phyloP scores from a whole-genome alignment of 163 green algal species.

The Chlorella variabilis region DNA sequence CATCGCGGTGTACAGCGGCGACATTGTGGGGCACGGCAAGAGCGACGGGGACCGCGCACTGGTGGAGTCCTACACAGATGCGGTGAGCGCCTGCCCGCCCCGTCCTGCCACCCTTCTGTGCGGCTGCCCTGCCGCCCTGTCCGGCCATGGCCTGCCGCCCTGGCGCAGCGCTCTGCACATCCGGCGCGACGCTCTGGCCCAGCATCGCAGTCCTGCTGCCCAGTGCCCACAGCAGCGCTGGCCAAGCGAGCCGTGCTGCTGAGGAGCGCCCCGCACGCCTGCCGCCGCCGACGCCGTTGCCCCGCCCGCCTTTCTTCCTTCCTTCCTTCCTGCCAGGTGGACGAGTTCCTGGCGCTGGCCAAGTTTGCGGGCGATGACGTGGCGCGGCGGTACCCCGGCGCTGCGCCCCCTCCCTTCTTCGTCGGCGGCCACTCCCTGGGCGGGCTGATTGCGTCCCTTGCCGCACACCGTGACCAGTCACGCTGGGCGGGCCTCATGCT shows the following conservation, averaged over 20 bases:
- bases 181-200: no score
- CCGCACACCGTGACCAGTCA: constrained; percentile 34
- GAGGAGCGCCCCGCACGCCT: no score
- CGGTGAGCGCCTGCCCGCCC: background rate
- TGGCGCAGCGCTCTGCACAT: no score
- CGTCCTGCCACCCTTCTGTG: no score
- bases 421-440: constrained; percentile 79
- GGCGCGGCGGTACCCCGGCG: background rate
- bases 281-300: no score
- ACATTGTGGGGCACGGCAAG: constrained; percentile 69
- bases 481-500: constrained; percentile 74
- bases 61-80: constrained; percentile 11
- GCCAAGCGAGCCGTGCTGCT: no score
- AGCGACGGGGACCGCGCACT: constrained; percentile 46
- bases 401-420: constrained; percentile 53
- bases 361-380: background rate
- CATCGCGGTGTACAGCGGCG: constrained; percentile 69
- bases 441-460: constrained; percentile 73
- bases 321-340: constrained; percentile 43
- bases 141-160: no score
- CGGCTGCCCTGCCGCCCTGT: no score
- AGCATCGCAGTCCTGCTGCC: no score
- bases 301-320: constrained; percentile 27
- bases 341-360: constrained; percentile 58
- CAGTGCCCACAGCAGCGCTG: no score